These are phyloP conservation scores for Aaosphaeria arxii DNA, from an alignment of 2,329 filamentous ascomycete species.

Conservation along the genomic window DNA sequence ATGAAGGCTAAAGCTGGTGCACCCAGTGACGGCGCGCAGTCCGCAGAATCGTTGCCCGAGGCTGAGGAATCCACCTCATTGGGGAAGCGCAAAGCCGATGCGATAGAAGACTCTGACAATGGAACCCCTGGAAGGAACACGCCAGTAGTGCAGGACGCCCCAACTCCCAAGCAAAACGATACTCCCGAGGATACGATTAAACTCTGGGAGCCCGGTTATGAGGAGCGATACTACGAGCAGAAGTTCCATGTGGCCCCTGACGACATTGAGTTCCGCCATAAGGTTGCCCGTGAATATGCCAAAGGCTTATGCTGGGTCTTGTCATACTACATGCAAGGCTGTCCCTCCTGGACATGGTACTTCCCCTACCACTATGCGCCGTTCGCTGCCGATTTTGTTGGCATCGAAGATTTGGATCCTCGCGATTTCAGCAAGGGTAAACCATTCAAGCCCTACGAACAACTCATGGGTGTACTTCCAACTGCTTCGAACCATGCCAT, in stretches of 20 bases:
- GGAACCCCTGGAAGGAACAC: slow-evolving; percentile 60
- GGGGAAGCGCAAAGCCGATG: slow-evolving; percentile 75
- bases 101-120: slow-evolving; percentile 61
- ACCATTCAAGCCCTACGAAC: slow-evolving; percentile 90
- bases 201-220: slow-evolving; percentile 94
- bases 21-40: slow-evolving; percentile 15
- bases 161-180: slow-evolving; percentile 40
- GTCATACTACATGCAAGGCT: slow-evolving; percentile 96
- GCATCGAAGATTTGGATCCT: slow-evolving; percentile 69
- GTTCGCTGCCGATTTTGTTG: slow-evolving; percentile 91
- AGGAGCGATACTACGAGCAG: slow-evolving; percentile 93
- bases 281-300: slow-evolving; percentile 87
- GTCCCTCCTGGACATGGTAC: slow-evolving; percentile 98
- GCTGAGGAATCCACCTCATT: slow-evolving; percentile 2
- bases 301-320: slow-evolving; percentile 95
- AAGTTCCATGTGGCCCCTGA: slow-evolving; percentile 85
- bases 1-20: slow-evolving; percentile 54
- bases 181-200: slow-evolving; percentile 76
- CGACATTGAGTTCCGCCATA: slow-evolving; percentile 81
- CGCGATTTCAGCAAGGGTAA: slow-evolving; percentile 74
- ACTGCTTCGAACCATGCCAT: slow-evolving; percentile 90
- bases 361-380: slow-evolving; percentile 98
- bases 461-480: slow-evolving; percentile 96
- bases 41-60: slow-evolving; percentile 18
- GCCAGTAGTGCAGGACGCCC: slow-evolving; percentile 47